Base-by-base conservation (phyloP, 139 green algal species). In the Edaphochlamys debaryana region DNA sequence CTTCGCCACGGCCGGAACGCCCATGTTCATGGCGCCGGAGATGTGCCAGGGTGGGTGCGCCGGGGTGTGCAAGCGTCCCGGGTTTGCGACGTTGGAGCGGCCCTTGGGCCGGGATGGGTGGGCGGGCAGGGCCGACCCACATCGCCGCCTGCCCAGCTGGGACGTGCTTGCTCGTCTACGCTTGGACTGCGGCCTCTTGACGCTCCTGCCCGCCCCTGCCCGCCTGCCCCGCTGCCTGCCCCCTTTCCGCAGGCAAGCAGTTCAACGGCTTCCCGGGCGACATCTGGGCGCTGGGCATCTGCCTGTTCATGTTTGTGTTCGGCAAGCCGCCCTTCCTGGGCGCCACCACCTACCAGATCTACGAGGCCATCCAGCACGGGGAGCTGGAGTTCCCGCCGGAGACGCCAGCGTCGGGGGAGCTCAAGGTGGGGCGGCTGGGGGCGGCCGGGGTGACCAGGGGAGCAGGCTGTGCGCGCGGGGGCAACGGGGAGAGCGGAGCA, bases 221-320 rank as follows among this genome's bases (percentile, higher is more conserved):
- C n/a, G n/a, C n/a, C n/a, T n/a, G n/a, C n/a, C n/a, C n/a, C n/a
- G n/a, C n/a, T n/a, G n/a, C n/a, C n/a, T n/a, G n/a, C n/a, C n/a
- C n/a, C n/a, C n/a, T n/a, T n/a, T n/a, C n/a, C 50, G 75, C 75
- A 60, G 38, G 38, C 58, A 82, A 88, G 25, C 84, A 85, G 34
- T 91, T 86, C 69, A 82, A 80, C 32, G 80, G 84, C 38, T 87
- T 88, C 25, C 64, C 71, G 15, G 91, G 91, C 2, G 95, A 98
- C 82, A 82, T 95, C 34, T 98, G 94, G 94, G 93, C 95, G 17
- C 85, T 97, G 41, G 95, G 95, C 20, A 87, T 96, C 1, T 95
- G 87, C 30, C 88, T 98, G 38, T 97, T 92, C 85, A 88, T 94
- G 79, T 96, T 98, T 66, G 76, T 96, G 7, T 96, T 87, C 69